Evolutionary conservation across 2,329 filamentous ascomycete species (phyloP).

Genomic region (Metarhizium rileyi): DNA sequence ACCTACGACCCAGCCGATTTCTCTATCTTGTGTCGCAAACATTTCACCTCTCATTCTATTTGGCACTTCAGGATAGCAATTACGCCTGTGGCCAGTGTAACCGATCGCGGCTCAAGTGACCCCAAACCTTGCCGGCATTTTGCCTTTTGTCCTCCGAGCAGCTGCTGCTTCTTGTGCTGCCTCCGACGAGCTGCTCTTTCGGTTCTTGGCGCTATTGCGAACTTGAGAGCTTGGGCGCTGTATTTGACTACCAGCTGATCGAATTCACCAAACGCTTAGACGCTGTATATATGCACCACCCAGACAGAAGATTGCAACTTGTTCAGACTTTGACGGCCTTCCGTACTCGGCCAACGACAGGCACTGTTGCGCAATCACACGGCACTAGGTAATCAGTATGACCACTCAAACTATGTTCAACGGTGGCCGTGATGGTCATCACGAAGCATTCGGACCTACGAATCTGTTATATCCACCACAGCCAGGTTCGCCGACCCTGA

Average conservation of each 20-base stretch:
- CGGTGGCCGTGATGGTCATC: slow-evolving; percentile 19
- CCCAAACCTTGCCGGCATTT: background rate
- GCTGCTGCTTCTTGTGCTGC: background rate
- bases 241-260: too few relatives aligned
- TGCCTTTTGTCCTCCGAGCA: background rate
- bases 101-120: background rate
- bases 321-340: background rate
- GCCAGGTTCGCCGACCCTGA: slow-evolving; percentile 74
- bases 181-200: background rate
- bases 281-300: background rate
- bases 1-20: background rate
- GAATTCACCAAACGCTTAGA: background rate
- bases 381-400: slow-evolving; percentile 14
- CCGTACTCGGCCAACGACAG: background rate
- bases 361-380: background rate
- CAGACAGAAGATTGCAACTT: background rate
- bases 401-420: slow-evolving; percentile 18
- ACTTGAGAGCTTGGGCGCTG: background rate
- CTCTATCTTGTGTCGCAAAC: too few relatives aligned
- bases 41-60: background rate
- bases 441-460: slow-evolving; percentile 17
- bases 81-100: background rate
- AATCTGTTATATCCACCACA: slow-evolving; percentile 32
- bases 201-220: background rate
- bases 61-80: background rate